Conservation (phyloP, 2,329 filamentous ascomycete species). For the Pseudogymnoascus sp. region DNA sequence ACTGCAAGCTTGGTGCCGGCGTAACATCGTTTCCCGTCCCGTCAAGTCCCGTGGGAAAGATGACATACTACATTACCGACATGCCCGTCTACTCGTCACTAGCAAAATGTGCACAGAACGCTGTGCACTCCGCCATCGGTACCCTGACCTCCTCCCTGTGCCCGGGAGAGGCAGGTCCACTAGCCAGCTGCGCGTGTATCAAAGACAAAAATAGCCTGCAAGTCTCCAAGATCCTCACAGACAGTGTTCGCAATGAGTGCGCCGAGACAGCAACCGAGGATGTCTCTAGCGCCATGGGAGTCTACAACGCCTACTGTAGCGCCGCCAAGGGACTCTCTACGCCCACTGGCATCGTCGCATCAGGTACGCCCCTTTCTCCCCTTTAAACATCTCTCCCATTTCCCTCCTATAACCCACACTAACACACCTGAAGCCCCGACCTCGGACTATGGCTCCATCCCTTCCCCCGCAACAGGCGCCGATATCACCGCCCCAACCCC, state of each 20-base stretch:
- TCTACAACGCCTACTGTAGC: slow-evolving; percentile 44
- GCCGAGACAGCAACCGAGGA: slow-evolving; percentile 37
- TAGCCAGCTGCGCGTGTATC: slow-evolving; percentile 47
- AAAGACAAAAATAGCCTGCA: slow-evolving; percentile 41
- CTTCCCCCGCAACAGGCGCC: background rate
- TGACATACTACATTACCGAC: slow-evolving; percentile 50
- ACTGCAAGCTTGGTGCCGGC: slow-evolving; percentile 44
- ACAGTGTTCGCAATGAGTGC: slow-evolving; percentile 39
- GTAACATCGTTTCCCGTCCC: slow-evolving; percentile 42
- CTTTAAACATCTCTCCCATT: background rate
- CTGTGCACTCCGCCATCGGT: slow-evolving; percentile 37
- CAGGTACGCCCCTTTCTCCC: slow-evolving; percentile 24
- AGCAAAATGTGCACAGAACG: slow-evolving; percentile 38
- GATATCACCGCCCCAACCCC: background rate
- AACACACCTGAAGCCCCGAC: background rate
- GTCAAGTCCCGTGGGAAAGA: slow-evolving; percentile 43
- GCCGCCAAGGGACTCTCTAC: slow-evolving; percentile 38
- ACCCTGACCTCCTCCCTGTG: slow-evolving; percentile 36
- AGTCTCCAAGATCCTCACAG: slow-evolving; percentile 39
- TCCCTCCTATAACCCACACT: background rate
- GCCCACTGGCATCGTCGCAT: slow-evolving; percentile 36
- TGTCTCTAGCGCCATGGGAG: slow-evolving; percentile 38
- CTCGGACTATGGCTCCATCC: background rate
- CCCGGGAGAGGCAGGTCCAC: slow-evolving; percentile 38
- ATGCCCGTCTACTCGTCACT: slow-evolving; percentile 41